Percentiles rank a stretch among this genome's conserved stretches.
These are phyloP conservation scores for Penicillium glabrum DNA, from an alignment of 2,329 filamentous ascomycete species.

Conservation along the genomic window DNA sequence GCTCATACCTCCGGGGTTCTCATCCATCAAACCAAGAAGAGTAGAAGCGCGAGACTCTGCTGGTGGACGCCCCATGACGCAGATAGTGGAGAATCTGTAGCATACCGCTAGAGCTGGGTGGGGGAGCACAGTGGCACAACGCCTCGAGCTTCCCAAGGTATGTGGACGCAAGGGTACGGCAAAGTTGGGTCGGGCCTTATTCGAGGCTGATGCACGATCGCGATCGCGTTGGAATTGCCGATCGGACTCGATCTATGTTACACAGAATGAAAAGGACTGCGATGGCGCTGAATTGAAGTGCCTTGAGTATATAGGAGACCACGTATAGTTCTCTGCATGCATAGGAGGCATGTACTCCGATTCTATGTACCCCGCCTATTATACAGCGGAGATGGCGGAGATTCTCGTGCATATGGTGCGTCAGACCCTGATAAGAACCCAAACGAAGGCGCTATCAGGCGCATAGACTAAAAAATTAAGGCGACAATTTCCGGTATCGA, in stretches of 20 bases:
- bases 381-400: conserved; percentile 11
- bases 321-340: not conserved
- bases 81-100: conserved; percentile 15
- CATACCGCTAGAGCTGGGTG: conserved; percentile 4
- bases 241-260: conserved; percentile 18
- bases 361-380: conserved; percentile 9
- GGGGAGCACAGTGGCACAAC: not conserved
- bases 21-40: conserved; percentile 15
- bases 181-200: conserved; percentile 13
- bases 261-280: not conserved
- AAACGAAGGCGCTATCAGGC: not conserved
- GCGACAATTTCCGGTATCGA: not conserved
- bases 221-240: conserved; percentile 11
- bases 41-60: conserved; percentile 5
- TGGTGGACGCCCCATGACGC: conserved; percentile 21
- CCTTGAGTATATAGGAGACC: not conserved
- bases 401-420: conserved; percentile 1
- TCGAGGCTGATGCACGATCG: conserved; percentile 18
- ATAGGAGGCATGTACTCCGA: conserved; percentile 4
- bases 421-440: not conserved
- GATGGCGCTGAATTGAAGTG: not conserved
- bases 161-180: conserved; percentile 24
- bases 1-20: conserved; percentile 4
- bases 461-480: not conserved
- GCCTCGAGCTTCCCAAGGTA: conserved; percentile 6